These are phyloP conservation scores for Kurtzmaniella quercitrusa DNA, from an alignment of 1,139 yeast genomes.

Conservation along the genomic window DNA sequence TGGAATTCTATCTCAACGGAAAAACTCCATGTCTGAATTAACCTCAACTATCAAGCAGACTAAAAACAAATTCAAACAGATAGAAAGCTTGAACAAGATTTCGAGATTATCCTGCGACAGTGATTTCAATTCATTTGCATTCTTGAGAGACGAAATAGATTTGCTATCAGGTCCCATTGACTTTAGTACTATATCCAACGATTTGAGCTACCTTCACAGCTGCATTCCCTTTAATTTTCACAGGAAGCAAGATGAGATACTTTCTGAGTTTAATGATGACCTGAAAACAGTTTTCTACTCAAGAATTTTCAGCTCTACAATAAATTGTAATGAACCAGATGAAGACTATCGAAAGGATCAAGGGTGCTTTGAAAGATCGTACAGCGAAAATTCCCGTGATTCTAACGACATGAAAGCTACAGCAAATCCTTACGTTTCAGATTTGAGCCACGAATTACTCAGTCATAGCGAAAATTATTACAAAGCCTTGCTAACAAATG, in stretches of 20 bases:
- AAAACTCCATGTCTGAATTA: constrained; percentile 30
- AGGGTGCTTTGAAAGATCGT: neutral
- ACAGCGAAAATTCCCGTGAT: neutral
- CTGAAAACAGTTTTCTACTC: neutral
- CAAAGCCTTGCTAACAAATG: constrained; percentile 7
- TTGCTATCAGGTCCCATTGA: constrained; percentile 46
- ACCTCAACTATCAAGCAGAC: constrained; percentile 21
- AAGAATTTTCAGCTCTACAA: neutral
- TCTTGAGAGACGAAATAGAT: constrained; percentile 62
- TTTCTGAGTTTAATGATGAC: constrained; percentile 16
- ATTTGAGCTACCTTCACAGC: constrained; percentile 51
- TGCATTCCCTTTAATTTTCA: constrained; percentile 20
- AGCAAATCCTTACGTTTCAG: neutral
- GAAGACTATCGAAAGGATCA: neutral
- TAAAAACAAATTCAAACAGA: constrained; percentile 49
- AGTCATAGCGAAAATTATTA: constrained; percentile 4
- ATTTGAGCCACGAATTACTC: neutral
- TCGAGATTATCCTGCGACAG: constrained; percentile 64
- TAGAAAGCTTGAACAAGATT: constrained; percentile 52
- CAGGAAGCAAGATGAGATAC: constrained; percentile 36
- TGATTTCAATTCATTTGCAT: constrained; percentile 63
- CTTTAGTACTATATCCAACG: constrained; percentile 41
- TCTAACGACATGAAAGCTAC: neutral
- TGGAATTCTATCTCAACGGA: constrained; percentile 18
- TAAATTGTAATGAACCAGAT: neutral